Evolutionary conservation across 176 grass and related monocot species (phyloP), one percentile per base, ranked within the genome.

Genomic region (Guadua angustifolia): DNA sequence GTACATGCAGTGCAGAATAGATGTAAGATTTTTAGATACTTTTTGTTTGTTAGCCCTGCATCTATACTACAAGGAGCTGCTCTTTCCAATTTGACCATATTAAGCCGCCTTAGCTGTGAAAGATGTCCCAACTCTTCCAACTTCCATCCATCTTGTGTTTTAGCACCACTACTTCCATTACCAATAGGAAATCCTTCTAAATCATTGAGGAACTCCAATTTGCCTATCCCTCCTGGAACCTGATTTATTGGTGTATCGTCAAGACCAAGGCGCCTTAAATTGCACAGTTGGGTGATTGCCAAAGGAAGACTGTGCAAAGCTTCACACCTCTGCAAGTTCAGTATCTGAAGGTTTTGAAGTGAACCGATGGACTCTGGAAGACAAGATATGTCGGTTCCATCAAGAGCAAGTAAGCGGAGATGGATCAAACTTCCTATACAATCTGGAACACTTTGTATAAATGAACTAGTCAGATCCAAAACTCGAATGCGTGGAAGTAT

Each of bases 291-390:
- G 1, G 69, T 89, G 5, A 75, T 60, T 10, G 39, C 58, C 2
- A 0, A 57, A 10, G 82, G 69, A 43, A 89, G 81, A 0, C 0
- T 49, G 0, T 50, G 16, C 77, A 89, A 39, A 80, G 9, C 0
- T 12, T 42, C 0, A 21, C 87, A 89, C 0, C 1, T 0, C 1
- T 6, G 3, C 40, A 81, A 42, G n/a, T 53, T 89, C 16, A 89
- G 22, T 7, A 71, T 73, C 8, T 77, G 75, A 22, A 88, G 87
- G 19, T 84, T 88, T 6, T n/a, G 17, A 5, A 88, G 68, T 26
- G 8, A 44, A 2, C 87, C 32, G 11, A 78, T 61, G 26, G 83
- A 85, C 9, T 71, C 74, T 1, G 74, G 75, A 39, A 85, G 66
- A 26, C 3, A 60, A 22, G 42, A 71, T 79, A 71, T 77, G 7